Percentiles rank a stretch among this genome's conserved stretches.
Evolutionary conservation across 108 stramenopile genomes (phyloP).

Genomic region (Parietichytrium sp.): DNA sequence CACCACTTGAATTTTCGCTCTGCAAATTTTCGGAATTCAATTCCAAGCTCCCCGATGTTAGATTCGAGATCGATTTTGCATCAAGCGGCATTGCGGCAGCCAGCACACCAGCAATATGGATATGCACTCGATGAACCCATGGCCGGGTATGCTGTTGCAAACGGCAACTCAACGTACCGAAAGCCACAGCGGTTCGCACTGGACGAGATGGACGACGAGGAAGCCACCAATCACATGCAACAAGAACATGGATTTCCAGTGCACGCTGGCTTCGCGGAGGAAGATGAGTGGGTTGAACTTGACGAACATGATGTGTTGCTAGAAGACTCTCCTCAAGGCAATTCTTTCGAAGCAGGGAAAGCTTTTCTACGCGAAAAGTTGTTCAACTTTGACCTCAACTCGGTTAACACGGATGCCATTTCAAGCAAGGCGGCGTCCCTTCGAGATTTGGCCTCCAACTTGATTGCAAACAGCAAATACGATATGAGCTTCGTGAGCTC

Average conservation of each 20-base stretch:
- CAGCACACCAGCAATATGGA: not conserved
- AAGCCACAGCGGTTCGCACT: not conserved
- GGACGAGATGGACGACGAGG: not conserved
- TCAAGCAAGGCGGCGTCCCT: not conserved
- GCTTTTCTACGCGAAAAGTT: not conserved
- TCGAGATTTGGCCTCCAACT: not conserved
- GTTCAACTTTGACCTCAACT: not conserved
- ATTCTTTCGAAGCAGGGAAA: too few species aligned
- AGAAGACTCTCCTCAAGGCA: not conserved
- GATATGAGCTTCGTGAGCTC: not conserved
- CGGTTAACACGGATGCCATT: constrained; percentile 14
- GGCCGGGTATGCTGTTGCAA: too few species aligned
- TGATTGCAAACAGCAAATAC: not conserved
- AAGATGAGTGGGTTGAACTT: constrained; percentile 20
- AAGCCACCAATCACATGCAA: not conserved
- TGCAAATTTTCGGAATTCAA: too few species aligned
- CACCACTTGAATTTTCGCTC: not conserved
- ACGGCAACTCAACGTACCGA: not conserved
- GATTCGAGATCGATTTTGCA: too few species aligned
- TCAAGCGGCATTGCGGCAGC: not conserved
- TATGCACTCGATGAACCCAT: not conserved
- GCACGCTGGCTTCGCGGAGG: not conserved
- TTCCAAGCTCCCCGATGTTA: too few species aligned
- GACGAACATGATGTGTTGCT: not conserved
- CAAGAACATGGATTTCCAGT: not conserved